These are phyloP conservation scores for Raphanus hybrid DNA, from an alignment of 441 rosid genomes.

Conservation along the genomic window DNA sequence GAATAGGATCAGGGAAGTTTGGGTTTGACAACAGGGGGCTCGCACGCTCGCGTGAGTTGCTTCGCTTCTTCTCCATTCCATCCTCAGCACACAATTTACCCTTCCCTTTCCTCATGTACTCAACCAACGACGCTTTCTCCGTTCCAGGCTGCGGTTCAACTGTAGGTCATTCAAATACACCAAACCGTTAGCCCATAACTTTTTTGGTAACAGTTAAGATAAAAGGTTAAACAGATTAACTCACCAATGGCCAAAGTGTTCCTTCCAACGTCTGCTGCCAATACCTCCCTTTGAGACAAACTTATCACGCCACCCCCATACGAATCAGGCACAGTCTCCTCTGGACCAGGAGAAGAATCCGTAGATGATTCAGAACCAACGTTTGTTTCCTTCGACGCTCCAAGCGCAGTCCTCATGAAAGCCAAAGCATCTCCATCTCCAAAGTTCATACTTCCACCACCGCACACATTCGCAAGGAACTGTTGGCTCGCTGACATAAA, in stretches of 20 bases:
- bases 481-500: background rate
- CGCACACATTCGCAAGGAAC: background rate
- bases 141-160: background rate
- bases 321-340: no score
- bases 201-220: no score
- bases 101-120: background rate
- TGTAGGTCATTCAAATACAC: background rate
- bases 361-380: no score
- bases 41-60: background rate
- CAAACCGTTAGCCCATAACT: no score
- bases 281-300: no score
- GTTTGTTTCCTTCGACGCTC: no score
- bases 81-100: background rate
- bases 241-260: no score
- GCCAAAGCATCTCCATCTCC: background rate
- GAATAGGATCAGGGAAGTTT: background rate
- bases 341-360: no score
- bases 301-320: no score
- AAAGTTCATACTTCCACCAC: background rate
- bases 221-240: no score
- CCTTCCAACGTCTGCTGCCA: no score
- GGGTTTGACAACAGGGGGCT: background rate
- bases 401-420: no score
- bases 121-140: background rate
- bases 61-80: background rate